These are phyloP conservation scores for Filobasidium floriforme DNA, from an alignment of 768 basidiomycete genomes.

Conservation along the genomic window DNA sequence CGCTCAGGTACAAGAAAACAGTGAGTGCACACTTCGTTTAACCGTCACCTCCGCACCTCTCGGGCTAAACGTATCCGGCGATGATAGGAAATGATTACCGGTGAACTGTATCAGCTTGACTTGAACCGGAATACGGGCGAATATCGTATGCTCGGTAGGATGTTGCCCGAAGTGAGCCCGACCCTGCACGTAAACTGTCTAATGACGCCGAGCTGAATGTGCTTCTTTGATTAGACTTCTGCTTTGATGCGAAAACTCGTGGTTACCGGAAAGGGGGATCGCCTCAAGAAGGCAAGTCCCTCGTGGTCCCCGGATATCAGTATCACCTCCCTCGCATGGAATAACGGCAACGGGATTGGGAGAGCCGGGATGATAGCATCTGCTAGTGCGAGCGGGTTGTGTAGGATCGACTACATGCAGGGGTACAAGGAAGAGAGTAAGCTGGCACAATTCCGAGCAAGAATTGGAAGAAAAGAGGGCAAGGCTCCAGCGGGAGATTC, in stretches of 20 bases:
- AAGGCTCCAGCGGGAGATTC: not conserved
- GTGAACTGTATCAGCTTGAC: conserved; percentile 69
- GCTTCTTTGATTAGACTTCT: too few species aligned
- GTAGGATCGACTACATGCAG: conserved; percentile 69
- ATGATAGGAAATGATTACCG: conserved; percentile 49
- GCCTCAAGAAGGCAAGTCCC: too few species aligned
- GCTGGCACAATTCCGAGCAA: not conserved
- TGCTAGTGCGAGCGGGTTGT: conserved; percentile 74
- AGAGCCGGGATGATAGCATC: conserved; percentile 60
- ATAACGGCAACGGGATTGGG: conserved; percentile 62
- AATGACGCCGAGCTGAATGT: too few species aligned
- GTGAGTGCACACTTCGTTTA: conserved; percentile 44
- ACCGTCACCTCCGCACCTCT: conserved; percentile 54
- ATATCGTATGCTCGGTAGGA: conserved; percentile 80
- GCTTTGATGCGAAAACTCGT: too few species aligned
- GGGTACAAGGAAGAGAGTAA: conserved; percentile 46
- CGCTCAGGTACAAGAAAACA: conserved; percentile 22
- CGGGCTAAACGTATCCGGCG: conserved; percentile 52
- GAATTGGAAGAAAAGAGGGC: not conserved
- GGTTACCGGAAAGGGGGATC: too few species aligned
- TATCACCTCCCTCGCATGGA: conserved; percentile 74
- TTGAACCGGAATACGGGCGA: conserved; percentile 67
- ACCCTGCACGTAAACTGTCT: too few species aligned
- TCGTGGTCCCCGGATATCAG: conserved; percentile 69
- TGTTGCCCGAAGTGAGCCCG: conserved; percentile 59